phyloP scores from a whole-genome alignment of 495 filamentous ascomycete genomes.

The Neurospora sp. region DNA sequence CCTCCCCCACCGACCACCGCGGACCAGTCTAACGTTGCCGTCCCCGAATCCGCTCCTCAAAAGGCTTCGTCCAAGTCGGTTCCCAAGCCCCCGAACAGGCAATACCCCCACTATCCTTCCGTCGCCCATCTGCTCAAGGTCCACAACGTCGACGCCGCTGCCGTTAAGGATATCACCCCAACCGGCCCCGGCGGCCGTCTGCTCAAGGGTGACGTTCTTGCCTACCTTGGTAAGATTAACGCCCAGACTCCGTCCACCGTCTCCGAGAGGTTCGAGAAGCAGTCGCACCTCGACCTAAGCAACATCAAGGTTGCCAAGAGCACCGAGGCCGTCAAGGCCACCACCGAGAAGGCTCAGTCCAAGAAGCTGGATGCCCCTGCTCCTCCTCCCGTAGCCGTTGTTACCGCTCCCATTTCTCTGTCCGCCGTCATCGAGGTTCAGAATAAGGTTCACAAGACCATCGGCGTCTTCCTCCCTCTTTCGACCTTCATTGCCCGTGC shows the following conservation, averaged over 20 bases:
- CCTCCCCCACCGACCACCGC: conserved; percentile 15
- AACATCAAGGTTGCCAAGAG: conserved; percentile 75
- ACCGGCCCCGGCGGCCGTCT: conserved; percentile 84
- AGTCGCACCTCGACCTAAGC: conserved; percentile 79
- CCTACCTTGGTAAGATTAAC: conserved; percentile 70
- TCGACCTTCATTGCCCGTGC: conserved; percentile 82
- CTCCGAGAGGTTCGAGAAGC: conserved; percentile 58
- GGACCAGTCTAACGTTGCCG: neutral
- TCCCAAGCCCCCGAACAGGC: conserved; percentile 52
- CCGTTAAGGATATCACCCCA: conserved; percentile 68
- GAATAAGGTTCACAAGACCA: conserved; percentile 59
- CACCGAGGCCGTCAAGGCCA: conserved; percentile 38
- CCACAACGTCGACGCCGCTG: conserved; percentile 60
- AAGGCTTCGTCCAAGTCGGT: conserved; percentile 27
- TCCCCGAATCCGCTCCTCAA: conserved; percentile 21
- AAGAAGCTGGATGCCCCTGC: conserved; percentile 16
- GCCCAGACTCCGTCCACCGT: conserved; percentile 58
- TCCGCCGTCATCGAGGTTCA: conserved; percentile 68
- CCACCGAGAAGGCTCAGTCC: conserved; percentile 26
- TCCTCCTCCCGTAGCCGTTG: conserved; percentile 36
- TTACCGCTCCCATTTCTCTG: conserved; percentile 68
- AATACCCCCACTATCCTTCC: conserved; percentile 76
- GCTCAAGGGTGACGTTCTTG: conserved; percentile 91
- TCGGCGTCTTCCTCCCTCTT: conserved; percentile 72
- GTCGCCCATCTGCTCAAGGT: conserved; percentile 70